These are phyloP conservation scores for Schwanniomyces sp. DNA, from an alignment of 805 yeast species.

Conservation along the genomic window DNA sequence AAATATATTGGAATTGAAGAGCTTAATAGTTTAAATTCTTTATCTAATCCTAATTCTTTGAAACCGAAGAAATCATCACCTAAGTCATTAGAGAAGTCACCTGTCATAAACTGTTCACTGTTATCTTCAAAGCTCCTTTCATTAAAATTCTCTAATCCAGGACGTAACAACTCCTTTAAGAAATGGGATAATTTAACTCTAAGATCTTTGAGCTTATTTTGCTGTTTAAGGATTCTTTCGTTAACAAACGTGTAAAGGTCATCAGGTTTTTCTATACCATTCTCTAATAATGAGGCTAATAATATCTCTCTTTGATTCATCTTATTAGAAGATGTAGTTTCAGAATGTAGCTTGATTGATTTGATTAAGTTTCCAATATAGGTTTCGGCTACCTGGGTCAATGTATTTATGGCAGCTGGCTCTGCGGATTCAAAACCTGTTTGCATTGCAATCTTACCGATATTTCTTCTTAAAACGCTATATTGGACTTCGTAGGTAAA, in stretches of 20 bases:
- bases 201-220: conserved; percentile 66
- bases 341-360: conserved; percentile 69
- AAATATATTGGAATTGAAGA: conserved; percentile 88
- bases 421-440: conserved; percentile 88
- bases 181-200: conserved; percentile 65
- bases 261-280: conserved; percentile 82
- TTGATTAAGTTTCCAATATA: conserved; percentile 73
- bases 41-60: conserved; percentile 88
- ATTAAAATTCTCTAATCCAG: conserved; percentile 68
- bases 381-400: conserved; percentile 81
- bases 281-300: conserved; percentile 68
- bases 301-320: conserved; percentile 46
- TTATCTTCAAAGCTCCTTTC: conserved; percentile 85
- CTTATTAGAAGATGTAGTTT: conserved; percentile 53
- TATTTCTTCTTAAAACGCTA: conserved; percentile 63
- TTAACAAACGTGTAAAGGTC: conserved; percentile 70
- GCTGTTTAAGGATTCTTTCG: conserved; percentile 70
- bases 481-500: conserved; percentile 61
- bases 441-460: conserved; percentile 83
- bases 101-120: conserved; percentile 90
- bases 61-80: conserved; percentile 99
- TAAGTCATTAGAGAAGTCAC: conserved; percentile 88
- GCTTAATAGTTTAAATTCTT: conserved; percentile 82
- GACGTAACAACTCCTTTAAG: conserved; percentile 79
- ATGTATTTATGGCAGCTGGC: conserved; percentile 69